Percentiles rank a stretch among this genome's conserved stretches.
Conservation (phyloP, 164 flowering plant species). For the Umbilicus rupestris region DNA sequence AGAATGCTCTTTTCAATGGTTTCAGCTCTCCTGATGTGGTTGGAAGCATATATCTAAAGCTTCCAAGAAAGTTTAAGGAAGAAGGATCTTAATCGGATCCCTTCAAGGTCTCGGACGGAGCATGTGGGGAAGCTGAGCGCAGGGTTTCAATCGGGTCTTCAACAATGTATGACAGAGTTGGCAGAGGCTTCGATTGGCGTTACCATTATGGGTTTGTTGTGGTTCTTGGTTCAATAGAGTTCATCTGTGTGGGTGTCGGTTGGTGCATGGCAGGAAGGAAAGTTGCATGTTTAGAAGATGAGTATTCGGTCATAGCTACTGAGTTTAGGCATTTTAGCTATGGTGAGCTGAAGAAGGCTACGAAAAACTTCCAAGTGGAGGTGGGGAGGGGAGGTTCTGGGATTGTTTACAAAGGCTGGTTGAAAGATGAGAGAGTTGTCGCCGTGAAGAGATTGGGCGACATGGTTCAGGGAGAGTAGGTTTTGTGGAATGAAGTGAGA, state of each 20-base stretch:
- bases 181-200: constrained; percentile 17
- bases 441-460: constrained; percentile 34
- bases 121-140: neutral
- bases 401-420: constrained; percentile 30
- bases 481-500: constrained; percentile 40
- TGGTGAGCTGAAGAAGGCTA: constrained; percentile 32
- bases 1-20: constrained; percentile 26
- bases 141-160: neutral
- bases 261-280: constrained; percentile 18
- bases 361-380: constrained; percentile 29
- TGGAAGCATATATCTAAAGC: constrained; percentile 20
- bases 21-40: constrained; percentile 15
- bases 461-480: constrained; percentile 27
- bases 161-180: constrained; percentile 2
- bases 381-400: constrained; percentile 43
- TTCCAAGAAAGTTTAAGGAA: constrained; percentile 13
- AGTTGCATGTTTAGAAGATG: constrained; percentile 18
- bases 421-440: constrained; percentile 28
- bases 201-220: constrained; percentile 21
- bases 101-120: constrained; percentile 7
- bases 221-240: constrained; percentile 23
- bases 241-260: constrained; percentile 13
- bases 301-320: constrained; percentile 16
- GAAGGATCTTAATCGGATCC: neutral
- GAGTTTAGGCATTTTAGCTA: constrained; percentile 32